phyloP scores from a whole-genome alignment of 2,329 filamentous ascomycete genomes.

The Penicillium sp. region DNA sequence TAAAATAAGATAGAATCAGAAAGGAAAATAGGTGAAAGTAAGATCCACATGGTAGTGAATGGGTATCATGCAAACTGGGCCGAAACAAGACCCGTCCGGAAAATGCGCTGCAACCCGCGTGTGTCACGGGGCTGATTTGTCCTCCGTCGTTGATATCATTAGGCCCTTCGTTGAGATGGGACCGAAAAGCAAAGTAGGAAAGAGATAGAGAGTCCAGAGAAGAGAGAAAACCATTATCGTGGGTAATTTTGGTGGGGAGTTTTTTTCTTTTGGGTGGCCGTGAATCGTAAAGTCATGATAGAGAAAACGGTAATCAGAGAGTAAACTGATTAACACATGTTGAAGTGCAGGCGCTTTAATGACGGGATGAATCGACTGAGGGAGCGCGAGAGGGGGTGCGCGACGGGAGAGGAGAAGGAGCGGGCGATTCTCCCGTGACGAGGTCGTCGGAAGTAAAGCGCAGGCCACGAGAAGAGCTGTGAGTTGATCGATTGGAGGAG shows the following conservation, averaged over 20 bases:
- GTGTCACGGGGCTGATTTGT: not conserved
- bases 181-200: not conserved
- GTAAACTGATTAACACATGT: slow-evolving; percentile 1
- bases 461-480: slow-evolving; percentile 20
- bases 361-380: slow-evolving; percentile 19
- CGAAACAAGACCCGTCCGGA: slow-evolving; percentile 1
- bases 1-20: not conserved
- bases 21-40: not conserved
- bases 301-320: slow-evolving; percentile 5
- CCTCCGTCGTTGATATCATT: slow-evolving; percentile 1
- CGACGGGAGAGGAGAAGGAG: slow-evolving; percentile 19
- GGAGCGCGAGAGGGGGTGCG: slow-evolving; percentile 19
- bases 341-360: slow-evolving; percentile 7
- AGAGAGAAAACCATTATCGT: not conserved
- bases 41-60: slow-evolving; percentile 2
- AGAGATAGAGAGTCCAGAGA: not conserved
- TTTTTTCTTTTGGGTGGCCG: slow-evolving; percentile 5
- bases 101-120: not conserved
- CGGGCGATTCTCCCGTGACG: slow-evolving; percentile 19
- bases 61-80: slow-evolving; percentile 12
- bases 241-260: not conserved
- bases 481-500: slow-evolving; percentile 26
- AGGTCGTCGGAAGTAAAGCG: slow-evolving; percentile 38
- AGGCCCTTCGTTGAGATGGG: slow-evolving; percentile 2
- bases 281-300: slow-evolving; percentile 7